Evolutionary conservation across 2,329 filamentous ascomycete genomes (phyloP), one percentile per base, ranked within the genome.

Genomic region (Metarhizium sp.): DNA sequence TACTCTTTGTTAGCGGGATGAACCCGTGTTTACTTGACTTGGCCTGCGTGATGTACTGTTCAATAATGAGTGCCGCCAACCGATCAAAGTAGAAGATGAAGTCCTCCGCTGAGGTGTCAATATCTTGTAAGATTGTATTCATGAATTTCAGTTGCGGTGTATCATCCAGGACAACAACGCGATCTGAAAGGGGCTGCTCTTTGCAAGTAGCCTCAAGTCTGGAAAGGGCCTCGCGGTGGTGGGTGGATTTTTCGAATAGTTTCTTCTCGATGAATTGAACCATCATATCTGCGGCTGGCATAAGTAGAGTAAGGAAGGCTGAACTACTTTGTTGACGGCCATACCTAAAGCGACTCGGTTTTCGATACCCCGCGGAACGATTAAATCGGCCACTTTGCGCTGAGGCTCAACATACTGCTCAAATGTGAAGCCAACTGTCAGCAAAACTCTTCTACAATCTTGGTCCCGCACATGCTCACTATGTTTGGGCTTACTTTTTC

Each of bases 61-160:
- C 92, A 50, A 97, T 82, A 30, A 97, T 77, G 53, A 96, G 76
- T n/a, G 88, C 84, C 2, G 89, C 84, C 42, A 97, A 76, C 42
- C 94, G 83, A 71, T 99, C 91, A 69, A 97, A 96, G 72, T 97
- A 97, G 72, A 97, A 97, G 59, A 96, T 90, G 68, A 96, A 97
- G 63, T 97, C 92, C 67, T 96, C 92, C 46, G 89, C 81, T 6
- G 80, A 76, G 0, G 90, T 92, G 50, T 85, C 80, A 18, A 88
- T 86, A 63, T 94, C 81, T 66, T 95, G 87, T 45, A 99, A 82
- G 55, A 96, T 88, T 0, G 92, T 96, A 68, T 90, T 92, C 81
- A 99, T 96, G 50, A 85, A 92, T 55, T 78, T 79, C 54, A 96
- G 78, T 69, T 99, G 94, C 8, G 85, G 81, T 1, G 88, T 95